phyloP scores from a whole-genome alignment of 148 eudicot genomes.

The Fagopyrum tataricum region DNA sequence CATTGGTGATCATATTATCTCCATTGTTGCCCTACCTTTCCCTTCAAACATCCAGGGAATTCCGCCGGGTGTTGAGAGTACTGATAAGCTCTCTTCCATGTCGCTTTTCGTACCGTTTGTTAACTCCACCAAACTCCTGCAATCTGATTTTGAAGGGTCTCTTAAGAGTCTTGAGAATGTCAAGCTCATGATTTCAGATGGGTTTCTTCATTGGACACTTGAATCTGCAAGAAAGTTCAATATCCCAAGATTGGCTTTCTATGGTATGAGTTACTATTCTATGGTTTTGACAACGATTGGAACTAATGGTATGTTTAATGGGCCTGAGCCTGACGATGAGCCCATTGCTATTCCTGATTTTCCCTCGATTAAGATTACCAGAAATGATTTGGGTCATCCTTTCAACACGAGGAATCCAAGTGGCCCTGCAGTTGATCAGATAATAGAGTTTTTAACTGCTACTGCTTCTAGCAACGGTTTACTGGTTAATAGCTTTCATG shows the following conservation, averaged over 20 bases:
- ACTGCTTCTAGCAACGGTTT: constrained; percentile 35
- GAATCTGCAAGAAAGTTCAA: constrained; percentile 36
- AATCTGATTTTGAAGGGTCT: constrained; percentile 39
- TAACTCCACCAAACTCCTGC: constrained; percentile 29
- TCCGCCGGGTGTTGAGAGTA: constrained; percentile 50
- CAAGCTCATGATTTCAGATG: constrained; percentile 45
- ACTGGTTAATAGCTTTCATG: constrained; percentile 44
- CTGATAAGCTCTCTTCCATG: constrained; percentile 65
- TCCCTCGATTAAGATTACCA: constrained; percentile 43
- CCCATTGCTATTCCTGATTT: constrained; percentile 26
- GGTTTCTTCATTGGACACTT: constrained; percentile 56
- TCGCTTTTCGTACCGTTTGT: constrained; percentile 44
- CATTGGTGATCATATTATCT: not conserved
- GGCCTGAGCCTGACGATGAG: constrained; percentile 35
- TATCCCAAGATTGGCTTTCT: constrained; percentile 39
- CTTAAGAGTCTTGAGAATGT: constrained; percentile 22
- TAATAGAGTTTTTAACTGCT: constrained; percentile 15
- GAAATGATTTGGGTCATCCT: constrained; percentile 35
- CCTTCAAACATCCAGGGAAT: constrained; percentile 22
- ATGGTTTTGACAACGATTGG: not conserved
- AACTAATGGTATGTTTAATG: not conserved
- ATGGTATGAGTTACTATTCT: constrained; percentile 41
- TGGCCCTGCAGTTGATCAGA: constrained; percentile 35
- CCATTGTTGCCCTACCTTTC: constrained; percentile 46
- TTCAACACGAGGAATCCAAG: constrained; percentile 24